Evolutionary conservation across 768 basidiomycete genomes (phyloP), one percentile per base, ranked within the genome.

Genomic region (Tylopilus rubrobrunneus): DNA sequence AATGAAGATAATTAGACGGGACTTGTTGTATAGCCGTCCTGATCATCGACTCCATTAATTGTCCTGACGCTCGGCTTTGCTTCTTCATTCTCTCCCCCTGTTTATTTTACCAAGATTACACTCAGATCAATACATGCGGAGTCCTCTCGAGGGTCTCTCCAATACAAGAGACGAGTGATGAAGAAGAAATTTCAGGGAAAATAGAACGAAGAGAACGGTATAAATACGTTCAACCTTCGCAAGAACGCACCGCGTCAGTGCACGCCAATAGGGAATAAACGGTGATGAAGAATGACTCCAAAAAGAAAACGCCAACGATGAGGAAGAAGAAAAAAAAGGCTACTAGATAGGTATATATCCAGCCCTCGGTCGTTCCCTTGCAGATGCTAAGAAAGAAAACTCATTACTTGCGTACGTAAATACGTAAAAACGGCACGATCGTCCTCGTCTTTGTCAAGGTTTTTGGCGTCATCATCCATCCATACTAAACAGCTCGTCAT

Each of bases 401-500:
- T 25, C 59, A 68, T 67, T 67, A 68, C 48, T 25, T 25, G 51
- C 45, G 60, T 59, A 58, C 58, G 67, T 63, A 62, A 58, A 61
- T 69, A 69, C 58, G 59, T 57, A 55, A 51, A 51, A 19, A 19
- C 19, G 25, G 25, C 25, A 25, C 25, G 25, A 25, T 25, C 25
- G 25, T 25, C 25, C 25, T 27, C 14, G 11, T 34, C 14, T 49
- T 31, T 21, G 25, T 25, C 25, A 25, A 25, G 25, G 25, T 31
- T 28, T 33, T 34, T 43, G 29, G 15, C 12, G 12, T 15, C 6
- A 31, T 71, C 64, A 78, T 49, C 74, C 74, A 57, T 89, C 87
- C 83, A 89, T 84, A 62, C 75, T 76, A 66, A 90, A 90, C 65
- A 89, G 67, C 62, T 86, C 87, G 64, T 86, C 85, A 56, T 86